phyloP scores from a whole-genome alignment of 345 rosid species.

The Combretum micranthum region DNA sequence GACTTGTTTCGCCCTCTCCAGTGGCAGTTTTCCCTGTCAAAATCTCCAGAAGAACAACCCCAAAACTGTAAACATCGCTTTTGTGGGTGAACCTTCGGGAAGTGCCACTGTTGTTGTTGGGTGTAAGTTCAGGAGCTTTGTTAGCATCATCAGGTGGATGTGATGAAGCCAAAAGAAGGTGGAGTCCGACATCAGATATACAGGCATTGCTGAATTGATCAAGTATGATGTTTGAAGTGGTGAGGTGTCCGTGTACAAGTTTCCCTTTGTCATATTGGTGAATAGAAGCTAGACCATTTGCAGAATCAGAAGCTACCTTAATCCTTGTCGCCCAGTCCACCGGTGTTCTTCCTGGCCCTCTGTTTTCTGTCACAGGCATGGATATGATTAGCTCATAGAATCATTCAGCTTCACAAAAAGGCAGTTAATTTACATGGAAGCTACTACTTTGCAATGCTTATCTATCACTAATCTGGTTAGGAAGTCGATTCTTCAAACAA shows the following conservation, averaged over 20 bases:
- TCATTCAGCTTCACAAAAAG: too few species aligned
- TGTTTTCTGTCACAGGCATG: constrained; percentile 16
- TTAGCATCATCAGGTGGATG: constrained; percentile 10
- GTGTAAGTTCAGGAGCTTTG: constrained; percentile 25
- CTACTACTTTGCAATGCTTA: not conserved
- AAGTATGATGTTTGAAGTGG: constrained; percentile 30
- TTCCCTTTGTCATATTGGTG: constrained; percentile 22
- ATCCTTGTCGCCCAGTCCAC: constrained; percentile 30
- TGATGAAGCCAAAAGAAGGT: constrained; percentile 22
- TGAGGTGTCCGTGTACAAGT: constrained; percentile 33
- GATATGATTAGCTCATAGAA: too few species aligned
- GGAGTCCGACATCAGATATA: constrained; percentile 28
- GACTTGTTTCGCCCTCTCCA: constrained; percentile 28
- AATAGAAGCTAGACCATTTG: constrained; percentile 32
- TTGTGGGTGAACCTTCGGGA: constrained; percentile 19
- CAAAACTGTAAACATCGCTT: constrained; percentile 37
- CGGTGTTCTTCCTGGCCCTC: constrained; percentile 40
- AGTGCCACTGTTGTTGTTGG: constrained; percentile 2
- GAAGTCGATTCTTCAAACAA: too few species aligned
- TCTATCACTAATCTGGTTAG: too few species aligned
- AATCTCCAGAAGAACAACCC: constrained; percentile 33
- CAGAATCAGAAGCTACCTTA: constrained; percentile 31
- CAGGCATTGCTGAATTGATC: constrained; percentile 23
- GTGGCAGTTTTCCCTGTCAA: constrained; percentile 29
- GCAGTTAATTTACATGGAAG: too few species aligned